Evolutionary conservation across 306 rosid species (phyloP).

Genomic region (Delonix regia): DNA sequence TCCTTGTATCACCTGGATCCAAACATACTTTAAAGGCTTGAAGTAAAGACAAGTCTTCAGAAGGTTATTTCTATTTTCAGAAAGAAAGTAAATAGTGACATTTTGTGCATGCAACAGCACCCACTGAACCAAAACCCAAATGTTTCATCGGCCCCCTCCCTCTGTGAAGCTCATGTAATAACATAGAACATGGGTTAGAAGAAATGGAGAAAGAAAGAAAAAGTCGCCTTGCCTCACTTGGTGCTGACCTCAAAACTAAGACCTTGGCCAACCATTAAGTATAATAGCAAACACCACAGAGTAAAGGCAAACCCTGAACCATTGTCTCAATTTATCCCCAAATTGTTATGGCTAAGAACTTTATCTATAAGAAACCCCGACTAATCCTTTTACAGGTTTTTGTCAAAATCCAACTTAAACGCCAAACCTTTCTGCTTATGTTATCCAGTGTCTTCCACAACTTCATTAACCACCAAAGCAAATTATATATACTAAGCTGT

Average conservation of each 20-base stretch:
- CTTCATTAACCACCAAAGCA: neutral
- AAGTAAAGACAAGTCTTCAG: neutral
- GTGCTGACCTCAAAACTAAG: neutral
- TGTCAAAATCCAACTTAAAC: neutral
- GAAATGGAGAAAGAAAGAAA: neutral
- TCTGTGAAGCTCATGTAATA: neutral
- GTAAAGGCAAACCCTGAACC: neutral
- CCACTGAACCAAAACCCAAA: neutral
- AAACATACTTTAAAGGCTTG: neutral
- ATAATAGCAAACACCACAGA: neutral
- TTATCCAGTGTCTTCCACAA: neutral
- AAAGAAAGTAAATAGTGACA: neutral
- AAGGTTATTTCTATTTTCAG: neutral
- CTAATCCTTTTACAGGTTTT: neutral
- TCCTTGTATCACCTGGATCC: neutral
- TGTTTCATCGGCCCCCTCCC: neutral
- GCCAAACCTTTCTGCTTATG: neutral
- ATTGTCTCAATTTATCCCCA: neutral
- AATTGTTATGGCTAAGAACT: neutral
- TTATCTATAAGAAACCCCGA: neutral
- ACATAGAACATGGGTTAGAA: neutral
- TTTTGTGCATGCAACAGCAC: neutral
- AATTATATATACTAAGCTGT: neutral
- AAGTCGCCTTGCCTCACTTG: neutral
- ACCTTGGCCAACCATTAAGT: neutral